These are phyloP conservation scores for Hamamelis virginiana DNA, from an alignment of 164 flowering plant species.

Conservation along the genomic window DNA sequence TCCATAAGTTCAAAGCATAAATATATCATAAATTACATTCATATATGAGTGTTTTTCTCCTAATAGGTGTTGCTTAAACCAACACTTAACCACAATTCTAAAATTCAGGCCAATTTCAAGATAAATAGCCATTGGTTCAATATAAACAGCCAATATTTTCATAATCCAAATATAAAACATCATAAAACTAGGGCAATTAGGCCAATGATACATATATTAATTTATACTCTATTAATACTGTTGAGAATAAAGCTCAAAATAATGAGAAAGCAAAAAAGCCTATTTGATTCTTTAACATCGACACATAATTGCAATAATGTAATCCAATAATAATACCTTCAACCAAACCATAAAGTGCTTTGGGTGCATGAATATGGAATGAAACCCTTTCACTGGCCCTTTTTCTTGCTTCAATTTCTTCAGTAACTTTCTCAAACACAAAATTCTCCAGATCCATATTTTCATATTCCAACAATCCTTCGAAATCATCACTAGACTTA, in stretches of 20 bases:
- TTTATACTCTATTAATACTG: neutral
- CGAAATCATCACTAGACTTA: slow-evolving; percentile 43
- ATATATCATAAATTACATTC: too few species aligned
- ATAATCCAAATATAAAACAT: neutral
- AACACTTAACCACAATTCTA: neutral
- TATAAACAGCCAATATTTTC: neutral
- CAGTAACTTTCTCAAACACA: slow-evolving; percentile 43
- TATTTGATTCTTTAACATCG: neutral
- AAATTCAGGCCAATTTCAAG: neutral
- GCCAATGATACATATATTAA: neutral
- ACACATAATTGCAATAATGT: neutral
- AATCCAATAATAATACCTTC: slow-evolving; percentile 48
- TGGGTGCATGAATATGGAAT: slow-evolving; percentile 69
- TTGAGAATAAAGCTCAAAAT: neutral
- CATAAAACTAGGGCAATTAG: neutral
- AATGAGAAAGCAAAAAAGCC: neutral
- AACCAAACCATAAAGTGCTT: slow-evolving; percentile 44
- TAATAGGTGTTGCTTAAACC: neutral
- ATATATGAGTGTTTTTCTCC: neutral
- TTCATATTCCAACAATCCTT: slow-evolving; percentile 49
- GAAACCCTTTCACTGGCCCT: slow-evolving; percentile 41
- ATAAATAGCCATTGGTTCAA: neutral
- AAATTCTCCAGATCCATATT: slow-evolving; percentile 68
- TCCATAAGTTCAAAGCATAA: neutral
- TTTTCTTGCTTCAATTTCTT: slow-evolving; percentile 55